Percentiles rank a stretch among this genome's conserved stretches.
These are phyloP conservation scores for Coemansia sp. DNA, from an alignment of 192 early-diverging fungal species.

Conservation along the genomic window DNA sequence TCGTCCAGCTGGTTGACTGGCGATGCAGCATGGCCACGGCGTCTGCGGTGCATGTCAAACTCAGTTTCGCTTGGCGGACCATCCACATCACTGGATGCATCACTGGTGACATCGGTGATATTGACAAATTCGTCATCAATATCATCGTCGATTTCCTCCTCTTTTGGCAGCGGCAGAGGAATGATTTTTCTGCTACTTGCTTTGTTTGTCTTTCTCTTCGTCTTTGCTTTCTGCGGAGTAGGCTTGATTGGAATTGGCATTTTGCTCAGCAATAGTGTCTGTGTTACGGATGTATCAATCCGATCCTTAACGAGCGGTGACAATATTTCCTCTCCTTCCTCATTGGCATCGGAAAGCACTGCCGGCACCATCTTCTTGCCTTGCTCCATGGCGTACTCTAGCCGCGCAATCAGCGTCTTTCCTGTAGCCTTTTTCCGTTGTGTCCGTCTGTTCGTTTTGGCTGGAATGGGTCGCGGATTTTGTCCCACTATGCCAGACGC, in stretches of 20 bases:
- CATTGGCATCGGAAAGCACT: background rate
- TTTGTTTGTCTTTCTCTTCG: too few species aligned
- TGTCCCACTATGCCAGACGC: background rate
- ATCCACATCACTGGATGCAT: conserved; percentile 11
- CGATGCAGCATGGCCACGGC: background rate
- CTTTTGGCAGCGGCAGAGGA: background rate
- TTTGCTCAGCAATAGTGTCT: too few species aligned
- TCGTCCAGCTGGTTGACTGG: conserved; percentile 1
- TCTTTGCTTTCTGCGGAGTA: too few species aligned
- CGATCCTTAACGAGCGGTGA: background rate
- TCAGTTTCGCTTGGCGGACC: conserved; percentile 45
- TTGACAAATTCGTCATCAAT: conserved; percentile 51
- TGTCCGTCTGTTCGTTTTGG: conserved; percentile 14
- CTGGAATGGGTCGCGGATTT: too few species aligned
- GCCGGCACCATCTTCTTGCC: background rate
- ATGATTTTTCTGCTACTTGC: too few species aligned
- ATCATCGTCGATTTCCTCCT: background rate
- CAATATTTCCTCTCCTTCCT: background rate
- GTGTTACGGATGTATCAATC: too few species aligned
- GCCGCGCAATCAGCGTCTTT: conserved; percentile 33
- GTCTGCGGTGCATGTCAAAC: conserved; percentile 29
- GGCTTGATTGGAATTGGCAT: too few species aligned
- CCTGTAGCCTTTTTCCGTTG: conserved; percentile 11
- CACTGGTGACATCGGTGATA: conserved; percentile 53
- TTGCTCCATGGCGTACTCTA: conserved; percentile 33